Conservation (phyloP, 1,139 yeast species). For the Kodamaea alishanica region DNA sequence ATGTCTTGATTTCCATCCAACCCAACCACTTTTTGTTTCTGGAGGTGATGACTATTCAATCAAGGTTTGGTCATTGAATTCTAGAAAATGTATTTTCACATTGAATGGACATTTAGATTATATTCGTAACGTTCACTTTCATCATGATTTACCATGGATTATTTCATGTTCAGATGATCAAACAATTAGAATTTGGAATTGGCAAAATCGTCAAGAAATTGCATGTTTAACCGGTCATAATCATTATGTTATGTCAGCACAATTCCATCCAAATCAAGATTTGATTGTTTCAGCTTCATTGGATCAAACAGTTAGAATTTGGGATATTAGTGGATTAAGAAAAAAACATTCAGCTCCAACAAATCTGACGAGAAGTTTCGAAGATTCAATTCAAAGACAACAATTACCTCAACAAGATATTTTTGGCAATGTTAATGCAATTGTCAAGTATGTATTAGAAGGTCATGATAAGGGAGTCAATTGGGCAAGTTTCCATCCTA, state of each 20-base stretch:
- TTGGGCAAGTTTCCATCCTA: conserved; percentile 98
- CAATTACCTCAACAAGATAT: conserved; percentile 83
- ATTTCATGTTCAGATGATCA: conserved; percentile 96
- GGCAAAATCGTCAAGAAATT: conserved; percentile 98
- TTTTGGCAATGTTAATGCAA: conserved; percentile 90
- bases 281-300: conserved; percentile 91
- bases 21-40: conserved; percentile 94
- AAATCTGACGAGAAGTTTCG: conserved; percentile 52
- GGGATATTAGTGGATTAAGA: conserved; percentile 96
- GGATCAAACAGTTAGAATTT: conserved; percentile 98
- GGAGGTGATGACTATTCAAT: conserved; percentile 97
- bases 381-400: conserved; percentile 74
- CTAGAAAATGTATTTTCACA: conserved; percentile 88
- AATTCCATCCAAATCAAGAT: conserved; percentile 95
- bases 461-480: conserved; percentile 99
- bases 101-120: conserved; percentile 93
- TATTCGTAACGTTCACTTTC: conserved; percentile 91
- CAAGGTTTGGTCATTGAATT: conserved; percentile 93
- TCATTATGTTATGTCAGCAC: conserved; percentile 98
- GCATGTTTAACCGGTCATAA: conserved; percentile 98
- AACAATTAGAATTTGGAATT: conserved; percentile 98
- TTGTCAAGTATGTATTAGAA: conserved; percentile 92
- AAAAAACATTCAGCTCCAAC: conserved; percentile 92
- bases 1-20: conserved; percentile 92
- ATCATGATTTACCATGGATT: conserved; percentile 96